Evolutionary conservation across 1,284 basidiomycete genomes (phyloP), one percentile per base, ranked within the genome.

Genomic region (Naganishia liquefaciens): DNA sequence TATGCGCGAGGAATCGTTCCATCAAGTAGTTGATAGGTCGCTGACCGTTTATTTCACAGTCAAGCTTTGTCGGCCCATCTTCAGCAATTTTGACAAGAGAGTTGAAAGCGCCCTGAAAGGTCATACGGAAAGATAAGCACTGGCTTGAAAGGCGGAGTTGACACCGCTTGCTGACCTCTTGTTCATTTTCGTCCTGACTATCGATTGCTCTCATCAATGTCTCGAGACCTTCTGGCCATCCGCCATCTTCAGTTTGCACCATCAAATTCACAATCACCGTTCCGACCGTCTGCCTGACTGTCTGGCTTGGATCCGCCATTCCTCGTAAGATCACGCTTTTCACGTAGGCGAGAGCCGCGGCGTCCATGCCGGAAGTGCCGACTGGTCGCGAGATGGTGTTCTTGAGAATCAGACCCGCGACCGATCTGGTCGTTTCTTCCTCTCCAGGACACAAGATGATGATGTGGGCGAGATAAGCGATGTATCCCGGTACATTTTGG

Each of bases 371-470:
- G 57, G 63, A n/a, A 69, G 72, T 61, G 58, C 62, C 57, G 9
- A 62, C 46, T 11, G 64, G 64, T 37, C 64, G 58, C 25, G 62
- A 75, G 62, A 83, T 74, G 73, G 95, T 92, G 80, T 98, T 99
- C 86, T 99, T 99, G 79, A 99, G 87, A 40, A 99, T 84, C 73
- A 98, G 90, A 62, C 95, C 96, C 37, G 96, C 94, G 78, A 98
- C 93, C 66, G 91, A 91, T 64, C 95, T 86, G 75, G 95, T 92
- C 50, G 89, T 88, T 72, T 91, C 89, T 71, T 93, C 89, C 79
- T 98, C 93, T 25, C 54, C 63, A 3, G 70, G 68, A 54, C 71
- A 72, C 52, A 85, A 84, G 55, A 90, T 88, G 68, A 96, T 86
- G 80, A 98, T 93, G 78, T 95, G 92, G 50, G 90, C 90, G 68